These are phyloP conservation scores for Hamiltosporidium tvaerminnensis DNA, from an alignment of 371 early-diverging fungal species.

Conservation along the genomic window DNA sequence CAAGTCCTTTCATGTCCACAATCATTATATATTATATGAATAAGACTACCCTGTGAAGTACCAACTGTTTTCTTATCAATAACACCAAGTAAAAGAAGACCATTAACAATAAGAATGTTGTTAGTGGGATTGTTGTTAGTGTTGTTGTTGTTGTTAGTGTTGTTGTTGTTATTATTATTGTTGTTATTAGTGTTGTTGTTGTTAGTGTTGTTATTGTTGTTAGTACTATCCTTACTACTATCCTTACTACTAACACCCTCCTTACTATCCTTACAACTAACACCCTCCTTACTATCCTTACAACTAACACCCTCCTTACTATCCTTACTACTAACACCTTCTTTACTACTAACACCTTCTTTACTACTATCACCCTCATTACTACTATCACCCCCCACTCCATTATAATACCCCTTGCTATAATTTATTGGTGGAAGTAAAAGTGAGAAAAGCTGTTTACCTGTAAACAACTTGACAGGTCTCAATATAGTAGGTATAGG, in stretches of 20 bases:
- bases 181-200: too few species aligned
- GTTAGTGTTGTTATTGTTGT: too few species aligned
- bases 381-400: too few species aligned
- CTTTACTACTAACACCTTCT: too few species aligned
- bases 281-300: too few species aligned
- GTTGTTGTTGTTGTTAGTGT: too few species aligned
- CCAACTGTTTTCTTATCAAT: slow-evolving; percentile 92
- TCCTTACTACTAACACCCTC: background rate
- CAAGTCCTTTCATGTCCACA: slow-evolving; percentile 72
- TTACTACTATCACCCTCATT: too few species aligned
- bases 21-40: slow-evolving; percentile 88
- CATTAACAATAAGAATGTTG: slow-evolving; percentile 75
- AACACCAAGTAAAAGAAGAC: slow-evolving; percentile 76
- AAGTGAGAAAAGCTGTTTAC: slow-evolving; percentile 83
- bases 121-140: too few species aligned
- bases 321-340: too few species aligned
- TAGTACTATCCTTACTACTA: background rate
- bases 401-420: background rate
- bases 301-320: too few species aligned
- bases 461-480: slow-evolving; percentile 88
- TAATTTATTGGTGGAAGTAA: slow-evolving; percentile 62
- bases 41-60: slow-evolving; percentile 69
- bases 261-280: too few species aligned
- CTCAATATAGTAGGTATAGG: slow-evolving; percentile 64
- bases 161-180: too few species aligned